Evolutionary conservation across 768 basidiomycete genomes (phyloP), one percentile per base, ranked within the genome.

Genomic region (Butyriboletus loyo): DNA sequence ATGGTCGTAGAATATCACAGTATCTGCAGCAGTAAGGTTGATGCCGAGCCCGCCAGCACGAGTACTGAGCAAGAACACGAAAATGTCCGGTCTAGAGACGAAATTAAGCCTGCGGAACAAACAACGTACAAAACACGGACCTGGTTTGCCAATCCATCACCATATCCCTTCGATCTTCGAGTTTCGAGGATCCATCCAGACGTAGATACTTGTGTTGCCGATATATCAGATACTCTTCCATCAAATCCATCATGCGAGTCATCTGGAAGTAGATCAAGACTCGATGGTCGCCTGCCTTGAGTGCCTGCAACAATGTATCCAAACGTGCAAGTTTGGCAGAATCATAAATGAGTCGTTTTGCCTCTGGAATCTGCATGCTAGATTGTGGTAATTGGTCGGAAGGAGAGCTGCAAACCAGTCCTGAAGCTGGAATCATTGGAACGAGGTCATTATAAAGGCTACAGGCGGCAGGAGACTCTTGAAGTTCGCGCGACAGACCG

Each of bases 191-290:
- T 34, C 95, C 95, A 70, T 98, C 95, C 50, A 98, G 73, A 34
- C 95, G 82, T 17, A 97, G 75, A 66, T 98, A 97, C 70, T 93
- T 95, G 77, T 93, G 93, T 68, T 98, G 95, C 2, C 96, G 86
- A 73, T 89, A 97, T 52, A 97, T 92, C 54, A 99, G 78, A 68
- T 98, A 99, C 68, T 98, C 97, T 70, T 98, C 97, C 84, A 98
- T 95, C 45, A 98, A 76, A 68, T 98, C 95, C 87, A 99, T 97
- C 97, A 98, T 99, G 53, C 88, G 84, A 13, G 96, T 98, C 97
- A 99, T 99, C 71, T 99, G 97, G 85, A 98, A 98, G 73, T 98
- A 99, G 19, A 99, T 80, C 61, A 99, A 72, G 14, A 96, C 92
- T 41, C 94, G 86, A 71, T 99, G 97, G 55, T 95, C 95, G 1